phyloP scores from a whole-genome alignment of 441 rosid species.

The Raphanus hybrid region DNA sequence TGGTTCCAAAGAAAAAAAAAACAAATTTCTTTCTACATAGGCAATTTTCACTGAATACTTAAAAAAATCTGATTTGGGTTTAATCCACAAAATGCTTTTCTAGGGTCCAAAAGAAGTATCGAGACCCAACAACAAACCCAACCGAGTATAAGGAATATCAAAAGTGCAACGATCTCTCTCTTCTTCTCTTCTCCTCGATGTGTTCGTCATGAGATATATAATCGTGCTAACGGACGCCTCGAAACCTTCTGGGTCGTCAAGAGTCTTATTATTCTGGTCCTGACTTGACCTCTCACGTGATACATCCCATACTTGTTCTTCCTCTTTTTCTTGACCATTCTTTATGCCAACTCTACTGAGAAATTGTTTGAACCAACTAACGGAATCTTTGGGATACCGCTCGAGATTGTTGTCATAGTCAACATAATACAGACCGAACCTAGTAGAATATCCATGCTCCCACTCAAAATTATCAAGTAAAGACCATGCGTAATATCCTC shows the following conservation, averaged over 20 bases:
- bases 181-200: slow-evolving; percentile 16
- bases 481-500: slow-evolving; percentile 47
- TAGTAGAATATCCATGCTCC: slow-evolving; percentile 39
- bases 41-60: neutral
- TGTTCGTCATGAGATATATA: slow-evolving; percentile 25
- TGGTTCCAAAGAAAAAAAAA: too few relatives aligned
- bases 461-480: slow-evolving; percentile 48
- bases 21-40: neutral
- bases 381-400: slow-evolving; percentile 45
- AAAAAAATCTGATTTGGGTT: neutral
- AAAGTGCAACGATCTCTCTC: slow-evolving; percentile 13
- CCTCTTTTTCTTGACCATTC: slow-evolving; percentile 3
- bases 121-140: neutral
- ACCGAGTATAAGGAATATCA: neutral
- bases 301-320: neutral
- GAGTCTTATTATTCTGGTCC: slow-evolving; percentile 4
- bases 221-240: slow-evolving; percentile 6
- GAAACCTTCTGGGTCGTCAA: slow-evolving; percentile 9
- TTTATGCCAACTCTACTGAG: slow-evolving; percentile 30
- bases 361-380: slow-evolving; percentile 49
- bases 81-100: neutral
- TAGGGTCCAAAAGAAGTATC: slow-evolving; percentile 17
- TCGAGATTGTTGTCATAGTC: slow-evolving; percentile 42
- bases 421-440: slow-evolving; percentile 45
- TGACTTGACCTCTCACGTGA: neutral